Base-by-base conservation (phyloP, 1,284 basidiomycete genomes). In the Trametes pubescens region DNA sequence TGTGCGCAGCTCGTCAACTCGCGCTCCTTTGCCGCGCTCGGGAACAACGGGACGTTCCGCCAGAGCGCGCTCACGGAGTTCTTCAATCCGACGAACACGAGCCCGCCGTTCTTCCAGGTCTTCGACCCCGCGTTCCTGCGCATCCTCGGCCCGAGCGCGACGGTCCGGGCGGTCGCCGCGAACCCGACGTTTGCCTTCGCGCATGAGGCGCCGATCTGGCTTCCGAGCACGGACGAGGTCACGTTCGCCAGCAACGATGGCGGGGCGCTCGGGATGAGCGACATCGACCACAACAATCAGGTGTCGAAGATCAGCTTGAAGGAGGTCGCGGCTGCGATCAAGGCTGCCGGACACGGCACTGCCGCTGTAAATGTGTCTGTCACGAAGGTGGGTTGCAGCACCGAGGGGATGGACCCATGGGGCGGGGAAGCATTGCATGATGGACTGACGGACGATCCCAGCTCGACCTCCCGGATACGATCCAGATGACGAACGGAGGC, bases 401-500 rank as follows among this genome's bases (percentile, higher is more conserved):
- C n/a, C 2, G 43, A 8, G 11, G 9, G 7, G 14, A 44, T 18
- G 43, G 29, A 8, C 8, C 38, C 13, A 18, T 40, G 32, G 29
- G 22, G 47, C 46, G 43, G 40, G 21, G 48, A 32, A 34, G 13
- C 11, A 10, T 35, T 51, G 34, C 11, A 38, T 57, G 29, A 35
- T 48, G 35, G 26, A 47, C 24, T 49, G 59, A 46, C 53, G 49
- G 18, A 34, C 29, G 13, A 43, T n/a, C 62, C 40, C 43, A 85
- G 84, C 73, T 88, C 53, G 74, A 81, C 71, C 77, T 88, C 43
- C 79, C 86, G 0, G 78, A 80, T 32, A 72, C 71, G 0, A 69
- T 86, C 8, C 81, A 88, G 73, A 93, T 92, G 85, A 90, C 89
- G 13, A 94, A 93, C 72, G 91, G 91, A 37, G 88, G 86, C 14